These are phyloP conservation scores for Skeletonema grethae DNA, from an alignment of 108 stramenopile species.

Conservation along the genomic window DNA sequence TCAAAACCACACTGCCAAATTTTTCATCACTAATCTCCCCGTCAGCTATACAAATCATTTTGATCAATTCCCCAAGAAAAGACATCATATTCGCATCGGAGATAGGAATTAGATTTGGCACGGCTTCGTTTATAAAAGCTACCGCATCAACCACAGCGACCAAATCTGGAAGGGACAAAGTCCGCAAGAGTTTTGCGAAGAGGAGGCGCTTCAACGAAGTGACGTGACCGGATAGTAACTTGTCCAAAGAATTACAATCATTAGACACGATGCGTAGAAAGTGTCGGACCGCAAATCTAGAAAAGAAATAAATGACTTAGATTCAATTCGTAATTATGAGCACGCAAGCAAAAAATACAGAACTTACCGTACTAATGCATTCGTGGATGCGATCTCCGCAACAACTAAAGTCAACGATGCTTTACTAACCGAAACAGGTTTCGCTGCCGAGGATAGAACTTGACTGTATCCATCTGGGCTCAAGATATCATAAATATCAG, in stretches of 20 bases:
- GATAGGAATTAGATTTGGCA: constrained; percentile 60
- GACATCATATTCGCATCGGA: constrained; percentile 71
- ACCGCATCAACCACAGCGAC: constrained; percentile 77
- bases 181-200: constrained; percentile 70
- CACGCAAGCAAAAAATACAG: background rate
- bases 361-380: constrained; percentile 70
- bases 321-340: background rate
- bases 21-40: constrained; percentile 79
- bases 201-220: constrained; percentile 62
- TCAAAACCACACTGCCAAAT: constrained; percentile 58
- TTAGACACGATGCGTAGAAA: constrained; percentile 44
- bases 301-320: constrained; percentile 3
- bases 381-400: constrained; percentile 68
- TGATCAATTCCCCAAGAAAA: constrained; percentile 79
- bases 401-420: constrained; percentile 61
- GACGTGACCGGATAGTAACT: constrained; percentile 26
- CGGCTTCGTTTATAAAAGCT: constrained; percentile 60
- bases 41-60: constrained; percentile 87
- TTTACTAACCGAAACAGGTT: constrained; percentile 34
- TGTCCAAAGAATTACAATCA: constrained; percentile 22
- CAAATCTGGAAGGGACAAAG: constrained; percentile 78
- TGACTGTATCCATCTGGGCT: constrained; percentile 9
- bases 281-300: constrained; percentile 63
- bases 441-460: background rate
- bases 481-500: constrained; percentile 41